These are phyloP conservation scores for Aristolochia contorta DNA, from an alignment of 164 flowering plant species.

Conservation along the genomic window DNA sequence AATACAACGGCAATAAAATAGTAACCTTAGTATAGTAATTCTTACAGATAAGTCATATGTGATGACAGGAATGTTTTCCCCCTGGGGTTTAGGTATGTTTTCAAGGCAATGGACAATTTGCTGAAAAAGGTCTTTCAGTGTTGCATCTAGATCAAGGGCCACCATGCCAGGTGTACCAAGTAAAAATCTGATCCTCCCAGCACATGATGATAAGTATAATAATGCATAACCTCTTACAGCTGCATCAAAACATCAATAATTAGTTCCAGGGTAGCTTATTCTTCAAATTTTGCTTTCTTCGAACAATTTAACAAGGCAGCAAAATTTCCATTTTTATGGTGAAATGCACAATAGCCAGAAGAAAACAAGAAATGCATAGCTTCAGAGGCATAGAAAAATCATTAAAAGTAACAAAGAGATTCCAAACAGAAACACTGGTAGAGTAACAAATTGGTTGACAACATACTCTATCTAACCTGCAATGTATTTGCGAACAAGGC, in stretches of 20 bases:
- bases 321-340: no score
- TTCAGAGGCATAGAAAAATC: background rate
- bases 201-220: slow-evolving; percentile 86
- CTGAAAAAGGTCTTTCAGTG: slow-evolving; percentile 76
- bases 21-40: slow-evolving; percentile 3
- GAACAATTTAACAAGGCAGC: no score
- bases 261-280: background rate
- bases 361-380: background rate
- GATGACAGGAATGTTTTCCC: slow-evolving; percentile 76
- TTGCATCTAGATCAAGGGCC: slow-evolving; percentile 86
- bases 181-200: slow-evolving; percentile 90
- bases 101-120: slow-evolving; percentile 84
- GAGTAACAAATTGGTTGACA: background rate
- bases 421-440: background rate
- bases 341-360: background rate
- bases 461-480: slow-evolving; percentile 45
- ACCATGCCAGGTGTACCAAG: slow-evolving; percentile 97
- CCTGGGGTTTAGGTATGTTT: slow-evolving; percentile 85
- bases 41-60: slow-evolving; percentile 92
- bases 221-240: slow-evolving; percentile 95
- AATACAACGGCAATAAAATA: background rate
- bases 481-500: slow-evolving; percentile 91
- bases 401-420: background rate
- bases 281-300: background rate
- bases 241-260: slow-evolving; percentile 28